These are phyloP conservation scores for Salvia sclarea DNA, from an alignment of 305 asterid species.

Conservation along the genomic window DNA sequence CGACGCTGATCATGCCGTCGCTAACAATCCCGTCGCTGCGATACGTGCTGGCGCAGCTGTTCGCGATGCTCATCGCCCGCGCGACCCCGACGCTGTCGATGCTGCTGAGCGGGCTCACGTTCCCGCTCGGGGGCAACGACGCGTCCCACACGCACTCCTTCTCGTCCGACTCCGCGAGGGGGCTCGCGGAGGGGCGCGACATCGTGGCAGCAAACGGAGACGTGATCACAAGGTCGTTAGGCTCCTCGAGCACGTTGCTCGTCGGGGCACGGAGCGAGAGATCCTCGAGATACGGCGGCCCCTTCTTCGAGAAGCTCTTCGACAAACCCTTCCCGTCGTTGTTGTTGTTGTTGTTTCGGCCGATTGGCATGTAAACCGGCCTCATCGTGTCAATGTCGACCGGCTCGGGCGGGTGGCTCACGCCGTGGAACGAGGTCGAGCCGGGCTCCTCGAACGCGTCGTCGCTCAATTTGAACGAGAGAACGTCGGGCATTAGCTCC, in stretches of 20 bases:
- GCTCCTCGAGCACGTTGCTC: constrained; percentile 55
- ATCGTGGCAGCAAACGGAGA: constrained; percentile 54
- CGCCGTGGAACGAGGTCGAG: constrained; percentile 91
- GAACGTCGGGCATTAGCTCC: constrained; percentile 59
- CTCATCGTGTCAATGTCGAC: constrained; percentile 72
- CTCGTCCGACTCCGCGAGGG: constrained; percentile 65
- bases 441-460: constrained; percentile 76
- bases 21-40: constrained; percentile 83
- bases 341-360: constrained; percentile 48
- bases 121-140: constrained; percentile 91
- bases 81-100: constrained; percentile 71
- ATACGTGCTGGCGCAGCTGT: constrained; percentile 80
- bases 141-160: constrained; percentile 93
- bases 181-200: constrained; percentile 62
- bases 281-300: constrained; percentile 67
- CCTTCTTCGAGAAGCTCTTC: constrained; percentile 59
- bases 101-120: constrained; percentile 95
- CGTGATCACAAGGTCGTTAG: constrained; percentile 44
- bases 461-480: constrained; percentile 52
- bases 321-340: constrained; percentile 52
- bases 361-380: constrained; percentile 76
- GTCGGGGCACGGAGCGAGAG: constrained; percentile 62
- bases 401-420: constrained; percentile 94
- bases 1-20: constrained; percentile 87
- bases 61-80: constrained; percentile 79